Conservation (phyloP, 2,329 filamentous ascomycete species). For the Cercospora sp. region DNA sequence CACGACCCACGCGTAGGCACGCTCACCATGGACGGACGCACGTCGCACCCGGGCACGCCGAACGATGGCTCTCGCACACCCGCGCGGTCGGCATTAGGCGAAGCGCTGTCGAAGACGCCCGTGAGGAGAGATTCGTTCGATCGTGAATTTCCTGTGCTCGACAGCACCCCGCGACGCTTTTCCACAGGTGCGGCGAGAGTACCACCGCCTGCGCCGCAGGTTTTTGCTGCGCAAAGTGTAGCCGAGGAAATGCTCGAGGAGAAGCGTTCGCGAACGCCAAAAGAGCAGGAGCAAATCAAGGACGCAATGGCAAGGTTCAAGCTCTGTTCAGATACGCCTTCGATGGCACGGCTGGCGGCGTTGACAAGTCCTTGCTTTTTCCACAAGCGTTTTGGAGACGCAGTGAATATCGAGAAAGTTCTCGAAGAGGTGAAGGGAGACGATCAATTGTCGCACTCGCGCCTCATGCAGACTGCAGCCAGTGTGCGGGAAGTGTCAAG, state of each 20-base stretch:
- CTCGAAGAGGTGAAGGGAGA: slow-evolving; percentile 89
- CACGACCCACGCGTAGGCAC: neutral
- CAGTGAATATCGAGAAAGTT: slow-evolving; percentile 91
- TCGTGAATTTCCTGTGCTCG: slow-evolving; percentile 33
- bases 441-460: slow-evolving; percentile 88
- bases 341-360: slow-evolving; percentile 57
- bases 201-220: slow-evolving; percentile 37
- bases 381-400: slow-evolving; percentile 94
- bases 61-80: slow-evolving; percentile 17
- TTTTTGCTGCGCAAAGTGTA: slow-evolving; percentile 35
- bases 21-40: slow-evolving; percentile 14
- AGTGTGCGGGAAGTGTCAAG: slow-evolving; percentile 94
- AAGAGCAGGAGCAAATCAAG: slow-evolving; percentile 32
- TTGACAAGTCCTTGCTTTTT: slow-evolving; percentile 96
- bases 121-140: slow-evolving; percentile 39
- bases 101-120: slow-evolving; percentile 33
- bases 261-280: slow-evolving; percentile 29
- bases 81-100: slow-evolving; percentile 30
- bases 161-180: slow-evolving; percentile 38
- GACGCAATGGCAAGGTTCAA: slow-evolving; percentile 33
- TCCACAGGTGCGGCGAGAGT: slow-evolving; percentile 37
- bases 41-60: slow-evolving; percentile 27
- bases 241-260: slow-evolving; percentile 34
- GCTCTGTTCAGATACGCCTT: slow-evolving; percentile 32
- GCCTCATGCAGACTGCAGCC: slow-evolving; percentile 91